Conservation (phyloP, 1,284 basidiomycete species). For the Tylopilus sp. region DNA sequence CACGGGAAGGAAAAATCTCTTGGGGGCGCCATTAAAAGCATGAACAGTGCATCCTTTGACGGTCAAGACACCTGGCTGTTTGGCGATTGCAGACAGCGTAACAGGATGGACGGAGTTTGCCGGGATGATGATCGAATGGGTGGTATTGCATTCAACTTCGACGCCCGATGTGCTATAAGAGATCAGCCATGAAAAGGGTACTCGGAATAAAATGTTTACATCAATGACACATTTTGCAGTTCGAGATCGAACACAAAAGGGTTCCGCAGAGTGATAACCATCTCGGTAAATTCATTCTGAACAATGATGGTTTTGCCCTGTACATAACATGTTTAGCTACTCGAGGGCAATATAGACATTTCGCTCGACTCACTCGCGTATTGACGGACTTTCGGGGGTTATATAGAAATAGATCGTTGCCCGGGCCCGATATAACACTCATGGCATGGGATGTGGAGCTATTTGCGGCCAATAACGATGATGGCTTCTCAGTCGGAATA, state of each 20-base stretch:
- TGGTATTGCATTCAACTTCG: constrained; percentile 62
- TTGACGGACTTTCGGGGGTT: constrained; percentile 69
- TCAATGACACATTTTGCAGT: constrained; percentile 73
- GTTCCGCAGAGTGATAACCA: constrained; percentile 84
- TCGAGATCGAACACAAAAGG: constrained; percentile 90
- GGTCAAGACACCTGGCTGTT: constrained; percentile 61
- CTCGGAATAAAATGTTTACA: constrained; percentile 45
- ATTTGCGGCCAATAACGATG: constrained; percentile 48
- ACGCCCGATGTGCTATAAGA: constrained; percentile 74
- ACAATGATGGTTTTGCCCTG: constrained; percentile 67
- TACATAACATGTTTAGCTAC: constrained; percentile 1
- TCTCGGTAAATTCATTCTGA: constrained; percentile 79
- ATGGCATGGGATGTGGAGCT: constrained; percentile 35
- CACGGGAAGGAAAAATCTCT: constrained; percentile 76
- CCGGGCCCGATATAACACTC: constrained; percentile 49
- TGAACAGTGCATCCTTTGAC: constrained; percentile 79
- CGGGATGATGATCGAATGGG: constrained; percentile 58
- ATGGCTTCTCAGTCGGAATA: constrained; percentile 69
- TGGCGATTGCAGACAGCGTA: constrained; percentile 66
- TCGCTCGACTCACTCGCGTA: constrained; percentile 50
- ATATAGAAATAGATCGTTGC: constrained; percentile 81
- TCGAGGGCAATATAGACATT: constrained; percentile 3
- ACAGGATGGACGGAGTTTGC: constrained; percentile 74
- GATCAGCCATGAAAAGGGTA: constrained; percentile 4
- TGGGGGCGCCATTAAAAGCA: constrained; percentile 66